Base-by-base conservation (phyloP, 805 yeast species). In the Yamadazyma scolyti region DNA sequence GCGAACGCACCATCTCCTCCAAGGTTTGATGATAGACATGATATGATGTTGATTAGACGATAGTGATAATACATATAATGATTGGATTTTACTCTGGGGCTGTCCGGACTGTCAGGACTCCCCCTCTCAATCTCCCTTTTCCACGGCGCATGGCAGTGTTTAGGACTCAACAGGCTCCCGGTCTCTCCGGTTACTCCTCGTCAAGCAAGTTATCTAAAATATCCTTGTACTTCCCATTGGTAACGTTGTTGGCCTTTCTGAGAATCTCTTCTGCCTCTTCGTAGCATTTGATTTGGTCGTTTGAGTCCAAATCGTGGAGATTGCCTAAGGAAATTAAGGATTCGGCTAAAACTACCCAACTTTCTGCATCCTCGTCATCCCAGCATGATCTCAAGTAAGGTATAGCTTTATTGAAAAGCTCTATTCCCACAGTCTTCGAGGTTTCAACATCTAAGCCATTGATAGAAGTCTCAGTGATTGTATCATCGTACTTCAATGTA, bases 291-390 rank as follows among this genome's bases (percentile, higher is more conserved):
- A 81, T 84, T 58, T 87, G 95, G 25, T 79, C 82, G 20, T 62
- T 59, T 30, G 81, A 68, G 16, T 81, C 87, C 16, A 74, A 60
- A 6, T 79, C 84, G 38, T 71, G 66, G 30, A 88, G 52, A 46
- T 88, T 89, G 10, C 89, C 96, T 43, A 84, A 60, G 10, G 82
- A 75, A 20, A 90, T 85, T 47, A 76, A 65, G 1, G 95, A 89
- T 55, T 90, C 97, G 1, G 96, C 96, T 27, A 83, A 70, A 48
- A 77, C 74, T 9, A 80, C 95, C 85, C 90, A 82, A 4, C 82
- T 68, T 13, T 30, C 28, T 5, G 25, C 29, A 23, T 82, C 86
- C 27, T 79, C 84, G 12, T 75, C 78, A 30, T 77, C 77, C 52
- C 79, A 75, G 0, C 88, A 81, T 33, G 64, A 58, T 33, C 65